Percentiles rank a stretch among this genome's conserved stretches.
Evolutionary conservation across 768 basidiomycete genomes (phyloP).

Genomic region (Boletus sensibilis): DNA sequence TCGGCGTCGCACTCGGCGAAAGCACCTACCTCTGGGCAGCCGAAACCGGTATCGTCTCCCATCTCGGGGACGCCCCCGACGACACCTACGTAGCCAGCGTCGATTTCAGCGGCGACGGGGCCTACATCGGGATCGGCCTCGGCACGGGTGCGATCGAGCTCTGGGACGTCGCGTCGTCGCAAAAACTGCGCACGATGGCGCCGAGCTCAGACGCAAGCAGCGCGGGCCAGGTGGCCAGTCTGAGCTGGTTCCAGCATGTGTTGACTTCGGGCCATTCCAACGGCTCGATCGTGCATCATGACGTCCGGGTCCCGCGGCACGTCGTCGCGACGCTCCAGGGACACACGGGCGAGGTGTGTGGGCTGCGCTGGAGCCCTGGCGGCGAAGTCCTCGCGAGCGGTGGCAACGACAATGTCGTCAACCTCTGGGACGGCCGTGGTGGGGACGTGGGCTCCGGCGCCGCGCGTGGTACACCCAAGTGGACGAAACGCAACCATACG

Average conservation of each 20-base stretch:
- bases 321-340: conserved; percentile 89
- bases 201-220: conserved; percentile 24
- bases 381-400: conserved; percentile 92
- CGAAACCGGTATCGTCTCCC: conserved; percentile 80
- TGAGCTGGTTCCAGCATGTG: conserved; percentile 88
- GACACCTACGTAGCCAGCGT: conserved; percentile 75
- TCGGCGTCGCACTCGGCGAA: conserved; percentile 87
- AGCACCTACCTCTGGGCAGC: conserved; percentile 94
- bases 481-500: conserved; percentile 89
- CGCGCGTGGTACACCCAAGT: conserved; percentile 66
- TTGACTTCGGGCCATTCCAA: conserved; percentile 88
- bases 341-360: conserved; percentile 92
- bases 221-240: conserved; percentile 68
- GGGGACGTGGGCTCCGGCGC: conserved; percentile 47
- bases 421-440: conserved; percentile 91
- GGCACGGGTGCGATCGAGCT: conserved; percentile 87
- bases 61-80: conserved; percentile 72
- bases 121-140: conserved; percentile 78
- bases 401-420: conserved; percentile 97
- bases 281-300: conserved; percentile 95
- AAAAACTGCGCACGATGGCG: conserved; percentile 89
- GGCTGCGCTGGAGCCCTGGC: conserved; percentile 84
- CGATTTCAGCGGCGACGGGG: conserved; percentile 77
- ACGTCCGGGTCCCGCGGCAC: conserved; percentile 84
- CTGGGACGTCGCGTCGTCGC: conserved; percentile 84